Conservation (phyloP, 2,329 filamentous ascomycete species). For the Verticillium alfalfae region DNA sequence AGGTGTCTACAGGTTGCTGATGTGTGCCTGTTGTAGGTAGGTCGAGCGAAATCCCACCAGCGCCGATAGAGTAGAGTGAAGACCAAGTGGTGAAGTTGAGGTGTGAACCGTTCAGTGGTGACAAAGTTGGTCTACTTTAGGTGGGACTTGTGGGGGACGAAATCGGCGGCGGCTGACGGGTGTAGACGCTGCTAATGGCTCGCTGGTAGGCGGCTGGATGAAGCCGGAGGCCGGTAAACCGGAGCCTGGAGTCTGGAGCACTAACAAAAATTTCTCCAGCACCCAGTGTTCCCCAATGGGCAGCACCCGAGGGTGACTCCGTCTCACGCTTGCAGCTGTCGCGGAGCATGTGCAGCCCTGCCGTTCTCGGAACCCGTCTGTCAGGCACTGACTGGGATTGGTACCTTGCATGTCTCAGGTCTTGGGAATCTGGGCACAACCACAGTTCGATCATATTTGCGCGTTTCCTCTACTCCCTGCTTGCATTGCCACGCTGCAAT, state of each 20-base stretch:
- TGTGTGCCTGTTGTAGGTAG: background rate
- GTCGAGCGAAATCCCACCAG: background rate
- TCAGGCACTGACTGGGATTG: background rate
- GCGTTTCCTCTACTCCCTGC: background rate
- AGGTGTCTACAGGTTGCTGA: background rate
- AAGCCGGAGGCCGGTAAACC: background rate
- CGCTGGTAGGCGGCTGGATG: background rate
- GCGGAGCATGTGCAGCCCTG: background rate
- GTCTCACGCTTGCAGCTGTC: background rate
- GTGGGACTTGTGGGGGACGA: background rate
- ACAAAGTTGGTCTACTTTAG: background rate
- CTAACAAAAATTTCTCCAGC: conserved; percentile 2
- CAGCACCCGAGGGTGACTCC: background rate
- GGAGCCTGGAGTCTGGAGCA: background rate
- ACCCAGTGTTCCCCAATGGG: background rate
- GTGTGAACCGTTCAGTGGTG: background rate
- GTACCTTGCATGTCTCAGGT: background rate
- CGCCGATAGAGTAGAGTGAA: background rate
- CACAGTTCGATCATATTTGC: background rate
- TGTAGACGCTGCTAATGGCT: background rate
- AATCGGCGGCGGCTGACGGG: background rate
- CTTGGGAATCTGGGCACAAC: background rate
- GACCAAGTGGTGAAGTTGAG: background rate
- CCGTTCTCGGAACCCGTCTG: background rate
- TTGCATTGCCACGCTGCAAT: no score